Percentiles rank a stretch among this genome's conserved stretches.
Evolutionary conservation across 331 rosid genomes (phyloP).

Genomic region (Quercus lobata): DNA sequence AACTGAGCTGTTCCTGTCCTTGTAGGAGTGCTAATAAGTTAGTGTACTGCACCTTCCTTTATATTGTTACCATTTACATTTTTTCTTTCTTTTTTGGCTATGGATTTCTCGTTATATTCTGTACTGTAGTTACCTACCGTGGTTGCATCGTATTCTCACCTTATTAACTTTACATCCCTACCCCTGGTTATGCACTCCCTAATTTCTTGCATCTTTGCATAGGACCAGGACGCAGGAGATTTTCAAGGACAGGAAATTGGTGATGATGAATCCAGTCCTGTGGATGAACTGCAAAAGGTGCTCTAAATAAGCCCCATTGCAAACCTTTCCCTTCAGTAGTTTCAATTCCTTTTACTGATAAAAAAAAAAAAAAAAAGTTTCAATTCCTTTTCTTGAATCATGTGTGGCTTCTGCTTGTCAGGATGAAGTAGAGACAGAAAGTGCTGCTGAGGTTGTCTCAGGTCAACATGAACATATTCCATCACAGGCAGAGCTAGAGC

Average conservation of each 20-base stretch:
- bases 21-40: neutral
- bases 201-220: conserved; percentile 14
- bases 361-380: too few relatives aligned
- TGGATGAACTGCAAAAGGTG: conserved; percentile 64
- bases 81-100: neutral
- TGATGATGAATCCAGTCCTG: conserved; percentile 45
- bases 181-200: neutral
- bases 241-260: conserved; percentile 57
- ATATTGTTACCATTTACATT: neutral
- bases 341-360: neutral
- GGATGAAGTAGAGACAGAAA: conserved; percentile 57
- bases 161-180: neutral
- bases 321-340: neutral
- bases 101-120: neutral
- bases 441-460: conserved; percentile 37
- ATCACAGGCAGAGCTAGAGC: conserved; percentile 50
- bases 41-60: neutral
- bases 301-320: conserved; percentile 10
- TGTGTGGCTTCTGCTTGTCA: conserved; percentile 28
- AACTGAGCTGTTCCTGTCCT: neutral
- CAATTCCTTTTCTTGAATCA: neutral
- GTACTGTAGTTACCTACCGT: neutral
- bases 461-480: conserved; percentile 47
- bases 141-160: neutral
- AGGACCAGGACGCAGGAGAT: conserved; percentile 55